Base-by-base conservation (phyloP, 2,329 filamentous ascomycete species). In the Phaeosphaeriaceae sp. region DNA sequence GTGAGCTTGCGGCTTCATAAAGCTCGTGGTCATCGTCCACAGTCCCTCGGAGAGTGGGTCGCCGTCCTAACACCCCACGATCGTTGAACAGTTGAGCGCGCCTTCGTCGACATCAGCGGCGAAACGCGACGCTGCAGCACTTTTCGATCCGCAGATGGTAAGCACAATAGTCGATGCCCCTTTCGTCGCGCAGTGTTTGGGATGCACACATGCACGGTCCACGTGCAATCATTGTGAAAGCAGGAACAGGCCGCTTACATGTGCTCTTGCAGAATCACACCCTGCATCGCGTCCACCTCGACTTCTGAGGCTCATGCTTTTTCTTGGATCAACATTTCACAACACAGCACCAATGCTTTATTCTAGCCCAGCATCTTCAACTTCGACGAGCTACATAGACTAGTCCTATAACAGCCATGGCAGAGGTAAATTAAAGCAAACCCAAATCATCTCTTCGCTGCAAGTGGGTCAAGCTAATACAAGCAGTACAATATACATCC, bases 351-450 rank as follows among this genome's bases (percentile, higher is more conserved):
- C 36, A 13, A 40, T 40, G 36, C 13, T 17, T n/a, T 40, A 40
- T 40, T 40, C 15, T 15, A 40, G 15, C 36, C 17, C 17, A 13
- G 15, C 15, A 40, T 40, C 52, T 19, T 47, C 42, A 55, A 60
- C 52, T 27, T 48, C 60, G 57, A 52, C 48, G 56, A 51, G 33
- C 24, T 42, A 45, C 20, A 46, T 44, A 52, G 33, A 45, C n/a
- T 36, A n/a, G 36, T 57, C 44, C 57, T 19, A 53, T 55, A 48
- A 49, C 49, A 53, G 27, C 51, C 50, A 69, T 67, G 65, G 65
- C 63, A 44, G 66, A 70, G 53, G 67, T 70, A 67, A 60, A 56
- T 46, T 13, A 13, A 47, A 11, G 21, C 31, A 19, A 36, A 7
- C 15, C 15, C 13, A n/a, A 1, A 2, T 22, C 33, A 19, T 27